Evolutionary conservation across 306 rosid species (phyloP), one percentile per base, ranked within the genome.

Genomic region (Malus sieversii): DNA sequence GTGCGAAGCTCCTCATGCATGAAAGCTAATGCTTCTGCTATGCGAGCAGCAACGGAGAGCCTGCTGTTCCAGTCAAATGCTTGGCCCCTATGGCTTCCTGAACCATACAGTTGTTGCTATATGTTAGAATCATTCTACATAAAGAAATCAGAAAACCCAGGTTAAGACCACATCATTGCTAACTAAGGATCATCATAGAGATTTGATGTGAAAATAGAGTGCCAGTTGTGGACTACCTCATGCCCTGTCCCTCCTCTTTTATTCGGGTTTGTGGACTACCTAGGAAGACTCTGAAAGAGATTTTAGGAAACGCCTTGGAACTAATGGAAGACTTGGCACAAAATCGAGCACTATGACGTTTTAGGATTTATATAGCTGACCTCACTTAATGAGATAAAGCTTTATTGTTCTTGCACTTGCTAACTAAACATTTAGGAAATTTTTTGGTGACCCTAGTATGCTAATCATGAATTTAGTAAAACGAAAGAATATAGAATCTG

Each of bases 21-120:
- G 87, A 86, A 86, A 33, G 92, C 84, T 78, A 95, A 82, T 71
- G 97, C 87, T 65, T 92, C 89, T 1, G 88, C 88, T 62, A 85
- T 67, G 51, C 67, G 64, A 1, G 89, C 84, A 71, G 96, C 96
- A 62, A 84, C 67, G 4, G 75, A 80, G 16, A 95, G 89, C 72
- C 96, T 88, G 76, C 86, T 90, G 46, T 51, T 74, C 98, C 93
- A 95, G 68, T 86, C 93, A 60, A 90, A 84, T 46, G 86, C 52
- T 72, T 82, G 74, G 10, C 35, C 46, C 51, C 27, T 63, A n/a
- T 81, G 27, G 57, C 76, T 82, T 22, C 96, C 93, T 94, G 87
- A 84, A 78, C 80, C 25, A 53, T 11, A 77, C 70, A 83, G 13
- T 10, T 57, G 45, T 29, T 27, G 32, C 66, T 8, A 22, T 4